phyloP scores from a whole-genome alignment of 1,284 basidiomycete genomes.

The Rhodofomes roseus region DNA sequence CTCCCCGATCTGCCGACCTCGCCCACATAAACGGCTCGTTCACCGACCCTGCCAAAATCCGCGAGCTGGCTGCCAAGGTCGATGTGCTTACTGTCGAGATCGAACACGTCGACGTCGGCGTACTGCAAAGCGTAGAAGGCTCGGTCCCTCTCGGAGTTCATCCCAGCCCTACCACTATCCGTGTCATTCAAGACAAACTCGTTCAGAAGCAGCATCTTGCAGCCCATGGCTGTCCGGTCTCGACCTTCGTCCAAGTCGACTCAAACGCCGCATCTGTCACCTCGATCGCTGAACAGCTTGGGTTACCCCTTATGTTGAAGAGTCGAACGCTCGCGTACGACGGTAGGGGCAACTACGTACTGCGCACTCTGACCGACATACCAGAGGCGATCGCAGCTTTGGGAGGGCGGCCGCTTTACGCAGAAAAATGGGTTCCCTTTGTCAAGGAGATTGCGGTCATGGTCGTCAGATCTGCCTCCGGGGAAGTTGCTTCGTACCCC shows the following conservation, averaged over 20 bases:
- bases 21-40: slow-evolving; percentile 90
- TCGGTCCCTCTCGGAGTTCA: slow-evolving; percentile 66
- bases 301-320: slow-evolving; percentile 95
- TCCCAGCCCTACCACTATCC: slow-evolving; percentile 82
- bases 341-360: slow-evolving; percentile 88
- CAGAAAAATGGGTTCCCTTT: slow-evolving; percentile 93
- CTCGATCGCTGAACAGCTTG: slow-evolving; percentile 53
- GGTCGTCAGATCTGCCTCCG: slow-evolving; percentile 83
- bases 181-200: slow-evolving; percentile 94
- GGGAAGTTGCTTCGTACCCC: slow-evolving; percentile 84
- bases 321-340: slow-evolving; percentile 94
- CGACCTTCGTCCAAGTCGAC: slow-evolving; percentile 67
- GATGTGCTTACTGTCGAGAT: slow-evolving; percentile 96
- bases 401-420: slow-evolving; percentile 75
- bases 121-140: slow-evolving; percentile 66
- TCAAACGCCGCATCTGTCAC: slow-evolving; percentile 54
- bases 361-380: slow-evolving; percentile 56
- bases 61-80: slow-evolving; percentile 75
- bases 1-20: slow-evolving; percentile 44
- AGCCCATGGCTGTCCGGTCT: slow-evolving; percentile 63
- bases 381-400: slow-evolving; percentile 66
- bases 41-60: slow-evolving; percentile 78
- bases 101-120: slow-evolving; percentile 88
- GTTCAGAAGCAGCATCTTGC: slow-evolving; percentile 82
- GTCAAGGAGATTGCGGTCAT: slow-evolving; percentile 93